Base-by-base conservation (phyloP, 2,329 filamentous ascomycete genomes). In the Lachnellula subtilissima region DNA sequence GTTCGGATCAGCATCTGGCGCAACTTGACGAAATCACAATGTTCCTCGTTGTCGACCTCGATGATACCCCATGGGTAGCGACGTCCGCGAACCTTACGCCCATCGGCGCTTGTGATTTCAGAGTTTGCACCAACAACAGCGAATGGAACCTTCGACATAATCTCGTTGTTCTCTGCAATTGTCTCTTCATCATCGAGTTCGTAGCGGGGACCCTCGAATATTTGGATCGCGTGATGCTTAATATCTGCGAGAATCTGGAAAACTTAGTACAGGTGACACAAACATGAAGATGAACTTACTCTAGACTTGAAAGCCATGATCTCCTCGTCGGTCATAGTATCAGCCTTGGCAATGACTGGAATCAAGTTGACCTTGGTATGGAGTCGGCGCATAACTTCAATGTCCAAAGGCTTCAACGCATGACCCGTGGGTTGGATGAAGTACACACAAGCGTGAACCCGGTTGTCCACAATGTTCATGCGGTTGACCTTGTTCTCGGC, bases 281-380 rank as follows among this genome's bases (percentile, higher is more conserved):
- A 23, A 46, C 1, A 8, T 1, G n/a, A 19, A 19, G 14, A 19
- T 28, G 3, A 25, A 82, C 92, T 74, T 84, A 97, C 94, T 78
- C 94, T 88, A 69, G 91, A 83, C 85, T 99, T 99, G 85, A 99
- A 99, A 64, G 85, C 86, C 54, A 82, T 77, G 70, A 99, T 91
- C 77, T 99, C 94, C 72, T 97, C 94, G 65, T 99, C 94, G 61
- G 94, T 99, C 70, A 99, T 80, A 54, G 94, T 99, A 74, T 99
- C 94, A 28, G 94, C 87, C 84, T 99, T 99, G 76, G 94, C 94
- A 73, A 99, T 97, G 72, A 99, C 94, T 48, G 94, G 94, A 63
- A 99, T 99, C 75, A 99, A 78, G 83, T 99, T 99, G 84, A 99
- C 94, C 86, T 97, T 97, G 84, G 93, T 97, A 80, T 99, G 94